Conservation (phyloP, 1,284 basidiomycete species). For the Apiotrichum porosum region DNA sequence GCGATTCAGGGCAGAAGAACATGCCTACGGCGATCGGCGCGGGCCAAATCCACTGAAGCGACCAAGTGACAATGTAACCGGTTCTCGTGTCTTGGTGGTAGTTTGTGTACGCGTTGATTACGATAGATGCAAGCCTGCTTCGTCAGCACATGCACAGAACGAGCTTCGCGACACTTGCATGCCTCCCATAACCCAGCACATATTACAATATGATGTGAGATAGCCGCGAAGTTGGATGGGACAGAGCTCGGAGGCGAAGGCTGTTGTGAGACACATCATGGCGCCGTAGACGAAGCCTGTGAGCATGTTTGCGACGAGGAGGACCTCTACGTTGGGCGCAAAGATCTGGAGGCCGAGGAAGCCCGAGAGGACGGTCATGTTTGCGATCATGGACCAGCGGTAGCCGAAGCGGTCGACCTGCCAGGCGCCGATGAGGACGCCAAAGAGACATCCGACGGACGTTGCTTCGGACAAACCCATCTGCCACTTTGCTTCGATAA, state of each 20-base stretch:
- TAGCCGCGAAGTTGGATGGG: constrained; percentile 24
- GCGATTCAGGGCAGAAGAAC: constrained; percentile 37
- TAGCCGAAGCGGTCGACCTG: constrained; percentile 46
- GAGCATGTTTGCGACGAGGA: constrained; percentile 6
- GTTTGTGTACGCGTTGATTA: not conserved
- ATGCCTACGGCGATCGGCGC: constrained; percentile 35
- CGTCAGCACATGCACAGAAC: too few species aligned
- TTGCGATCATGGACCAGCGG: constrained; percentile 35
- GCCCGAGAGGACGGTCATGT: not conserved
- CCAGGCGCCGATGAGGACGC: not conserved
- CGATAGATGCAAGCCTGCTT: constrained; percentile 14
- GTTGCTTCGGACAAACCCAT: not conserved
- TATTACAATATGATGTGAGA: constrained; percentile 42
- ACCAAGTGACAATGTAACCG: not conserved
- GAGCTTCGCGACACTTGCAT: too few species aligned
- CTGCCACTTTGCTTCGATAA: not conserved
- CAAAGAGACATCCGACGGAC: not conserved
- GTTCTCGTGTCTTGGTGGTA: not conserved
- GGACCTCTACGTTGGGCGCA: constrained; percentile 4
- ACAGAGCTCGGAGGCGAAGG: constrained; percentile 39
- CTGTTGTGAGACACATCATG: constrained; percentile 2
- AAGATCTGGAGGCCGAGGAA: constrained; percentile 7
- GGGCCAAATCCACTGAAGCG: constrained; percentile 37
- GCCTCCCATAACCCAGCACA: constrained; percentile 51
- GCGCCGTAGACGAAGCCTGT: not conserved